Base-by-base conservation (phyloP, 805 yeast genomes). In the Yamadazyma sp. region DNA sequence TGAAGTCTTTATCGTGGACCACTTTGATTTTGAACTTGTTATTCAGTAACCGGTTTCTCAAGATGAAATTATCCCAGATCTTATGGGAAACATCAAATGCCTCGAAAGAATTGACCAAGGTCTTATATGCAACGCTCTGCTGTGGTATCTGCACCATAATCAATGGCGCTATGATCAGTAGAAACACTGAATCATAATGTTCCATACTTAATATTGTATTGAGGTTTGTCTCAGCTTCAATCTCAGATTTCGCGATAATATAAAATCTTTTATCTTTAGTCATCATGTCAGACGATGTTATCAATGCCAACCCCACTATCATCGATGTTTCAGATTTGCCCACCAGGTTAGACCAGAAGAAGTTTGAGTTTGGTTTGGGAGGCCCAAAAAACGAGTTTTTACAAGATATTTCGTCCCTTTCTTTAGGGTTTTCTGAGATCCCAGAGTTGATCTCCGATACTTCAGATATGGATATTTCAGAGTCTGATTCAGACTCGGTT, bases 261-360 rank as follows among this genome's bases (percentile, higher is more conserved):
- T 21, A 8, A 8, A 8, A 7, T 21, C 9, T 21, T 21, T 21
- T 21, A 7, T 10, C 26, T 6, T 27, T 15, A 28, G 5, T 20
- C 19, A 23, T 16, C 31, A 42, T 44, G 48, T 31, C 42, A 21
- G 46, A 41, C 36, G 36, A 40, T 9, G 39, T 43, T 15, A 81
- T 91, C 40, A 91, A 91, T 58, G 95, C 96, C 20, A 89, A 88
- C 55, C 98, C 98, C 15, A 79, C 82, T 21, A 79, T 91, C 25
- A 61, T 87, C 31, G 95, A 88, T 48, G 76, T 75, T 7, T 75
- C 81, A 20, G 75, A 78, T 36, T 74, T 91, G 17, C 97, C 98
- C 1, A 82, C 81, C 0, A 73, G 97, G 45, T 53, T 59, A 21
- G 48, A 42, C 12, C 13, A 10, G 12, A 41, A 42, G 26, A 27